Evolutionary conservation across 306 rosid genomes (phyloP), one percentile per base, ranked within the genome.

Genomic region (Clitoria ternatea): DNA sequence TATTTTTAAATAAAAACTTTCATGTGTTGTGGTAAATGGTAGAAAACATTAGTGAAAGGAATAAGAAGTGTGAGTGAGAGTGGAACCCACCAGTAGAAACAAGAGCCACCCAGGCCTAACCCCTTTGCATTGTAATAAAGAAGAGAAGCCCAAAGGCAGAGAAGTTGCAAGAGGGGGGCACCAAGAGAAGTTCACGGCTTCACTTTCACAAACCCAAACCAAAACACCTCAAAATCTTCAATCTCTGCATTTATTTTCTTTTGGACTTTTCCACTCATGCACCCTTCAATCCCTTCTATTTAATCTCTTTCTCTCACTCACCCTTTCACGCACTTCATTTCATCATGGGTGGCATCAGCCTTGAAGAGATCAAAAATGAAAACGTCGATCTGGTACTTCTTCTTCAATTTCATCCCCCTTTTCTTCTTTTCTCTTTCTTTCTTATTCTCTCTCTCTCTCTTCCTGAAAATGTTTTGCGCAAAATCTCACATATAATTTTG

Each of bases 291-390:
- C 5, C 5, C 29, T 53, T 69, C 69, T 79, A 79, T 73, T 79
- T 78, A 78, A 65, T 35, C 64, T 30, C 15, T 0, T 1, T 3
- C 6, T 14, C 27, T 37, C 6, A n/a, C 6, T 36, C 42, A 18
- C 15, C 40, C 29, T 1, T 22, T 2, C 5, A 3, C 10, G 11
- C 18, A 1, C 4, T 3, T 15, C 18, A 64, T 7, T 18, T 17
- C 53, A 77, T 1, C 76, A 92, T 92, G 98, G 87, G 79, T 42
- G 84, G 67, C 60, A 86, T 90, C 80, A 64, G 80, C 66, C 96
- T 92, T 5, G 96, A 92, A 65, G 92, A 92, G 84, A 90, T 92
- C 0, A 92, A 86, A 56, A 92, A 90, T 19, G 98, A 92, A 76
- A 73, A 74, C 60, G 91, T 92, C 48, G 98, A 92, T 86, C 84